Percentiles rank a stretch among this genome's conserved stretches.
Evolutionary conservation across 805 yeast genomes (phyloP).

Genomic region (Myxozyma geophila): DNA sequence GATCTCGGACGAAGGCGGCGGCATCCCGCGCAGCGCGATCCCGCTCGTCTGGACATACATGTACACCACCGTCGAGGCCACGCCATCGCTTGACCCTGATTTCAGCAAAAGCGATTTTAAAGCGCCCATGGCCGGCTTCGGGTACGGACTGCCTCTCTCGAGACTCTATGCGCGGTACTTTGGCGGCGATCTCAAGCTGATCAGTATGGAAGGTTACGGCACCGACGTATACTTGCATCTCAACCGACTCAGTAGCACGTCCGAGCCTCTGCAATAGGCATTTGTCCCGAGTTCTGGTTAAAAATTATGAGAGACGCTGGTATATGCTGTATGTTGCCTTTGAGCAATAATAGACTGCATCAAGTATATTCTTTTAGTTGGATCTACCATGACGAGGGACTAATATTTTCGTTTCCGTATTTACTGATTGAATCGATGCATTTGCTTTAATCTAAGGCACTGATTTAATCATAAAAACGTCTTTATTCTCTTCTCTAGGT

Average conservation of each 20-base stretch:
- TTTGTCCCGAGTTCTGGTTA: slow-evolving; percentile 1
- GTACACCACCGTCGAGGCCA: slow-evolving; percentile 81
- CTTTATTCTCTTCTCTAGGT: too few species aligned
- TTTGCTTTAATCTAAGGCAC: too few species aligned
- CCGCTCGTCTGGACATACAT: slow-evolving; percentile 90
- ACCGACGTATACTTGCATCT: slow-evolving; percentile 89
- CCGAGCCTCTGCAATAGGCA: slow-evolving; percentile 59
- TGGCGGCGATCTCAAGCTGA: slow-evolving; percentile 77
- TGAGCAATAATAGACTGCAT: too few species aligned
- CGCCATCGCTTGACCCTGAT: slow-evolving; percentile 68
- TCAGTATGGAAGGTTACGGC: slow-evolving; percentile 90
- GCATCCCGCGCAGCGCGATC: slow-evolving; percentile 80
- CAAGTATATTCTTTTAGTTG: too few species aligned
- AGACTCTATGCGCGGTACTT: slow-evolving; percentile 85
- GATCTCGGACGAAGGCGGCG: slow-evolving; percentile 93
- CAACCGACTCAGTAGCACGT: slow-evolving; percentile 72
- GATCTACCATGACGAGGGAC: too few species aligned
- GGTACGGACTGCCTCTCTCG: slow-evolving; percentile 87
- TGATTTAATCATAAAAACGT: too few species aligned
- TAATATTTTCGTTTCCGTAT: too few species aligned
- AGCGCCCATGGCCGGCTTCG: slow-evolving; percentile 95
- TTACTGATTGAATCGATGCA: too few species aligned
- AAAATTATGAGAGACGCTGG: background rate
- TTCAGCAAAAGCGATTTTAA: slow-evolving; percentile 64
- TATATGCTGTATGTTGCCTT: too few species aligned